A percentile compares a stretch with the other conserved stretches of the same genome.
Conservation (phyloP, 805 yeast species). For the Pichia paraexigua region DNA sequence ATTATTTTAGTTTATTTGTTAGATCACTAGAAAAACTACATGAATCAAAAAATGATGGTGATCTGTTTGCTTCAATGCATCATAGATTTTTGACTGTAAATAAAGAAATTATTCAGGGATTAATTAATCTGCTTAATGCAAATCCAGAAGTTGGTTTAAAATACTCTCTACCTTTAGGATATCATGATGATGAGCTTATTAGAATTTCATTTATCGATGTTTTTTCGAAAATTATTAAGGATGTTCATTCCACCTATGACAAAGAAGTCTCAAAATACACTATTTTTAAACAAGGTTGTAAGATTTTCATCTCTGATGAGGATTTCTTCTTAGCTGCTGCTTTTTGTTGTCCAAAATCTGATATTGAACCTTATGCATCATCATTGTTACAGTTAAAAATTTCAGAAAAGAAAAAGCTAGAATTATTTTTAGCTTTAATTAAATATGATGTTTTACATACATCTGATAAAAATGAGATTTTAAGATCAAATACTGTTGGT, state of each 20-base stretch:
- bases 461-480: slow-evolving; percentile 58
- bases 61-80: slow-evolving; percentile 21
- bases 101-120: slow-evolving; percentile 55
- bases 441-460: slow-evolving; percentile 55
- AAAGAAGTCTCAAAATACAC: slow-evolving; percentile 6
- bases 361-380: slow-evolving; percentile 63
- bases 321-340: slow-evolving; percentile 46
- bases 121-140: slow-evolving; percentile 61
- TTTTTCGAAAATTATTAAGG: slow-evolving; percentile 53
- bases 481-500: slow-evolving; percentile 76
- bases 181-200: slow-evolving; percentile 56
- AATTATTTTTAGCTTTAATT: slow-evolving; percentile 47
- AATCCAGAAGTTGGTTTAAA: slow-evolving; percentile 73
- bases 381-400: slow-evolving; percentile 52
- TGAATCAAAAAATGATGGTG: slow-evolving; percentile 6
- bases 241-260: slow-evolving; percentile 17
- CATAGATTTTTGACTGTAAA: slow-evolving; percentile 52
- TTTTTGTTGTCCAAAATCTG: slow-evolving; percentile 55
- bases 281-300: slow-evolving; percentile 9
- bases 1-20: slow-evolving; percentile 57
- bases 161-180: slow-evolving; percentile 71
- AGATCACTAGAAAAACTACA: slow-evolving; percentile 43
- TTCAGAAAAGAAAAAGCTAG: slow-evolving; percentile 29
- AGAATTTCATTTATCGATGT: slow-evolving; percentile 71
- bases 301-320: slow-evolving; percentile 25